phyloP scores from a whole-genome alignment of 805 yeast species.

The Ogataea saltuana region DNA sequence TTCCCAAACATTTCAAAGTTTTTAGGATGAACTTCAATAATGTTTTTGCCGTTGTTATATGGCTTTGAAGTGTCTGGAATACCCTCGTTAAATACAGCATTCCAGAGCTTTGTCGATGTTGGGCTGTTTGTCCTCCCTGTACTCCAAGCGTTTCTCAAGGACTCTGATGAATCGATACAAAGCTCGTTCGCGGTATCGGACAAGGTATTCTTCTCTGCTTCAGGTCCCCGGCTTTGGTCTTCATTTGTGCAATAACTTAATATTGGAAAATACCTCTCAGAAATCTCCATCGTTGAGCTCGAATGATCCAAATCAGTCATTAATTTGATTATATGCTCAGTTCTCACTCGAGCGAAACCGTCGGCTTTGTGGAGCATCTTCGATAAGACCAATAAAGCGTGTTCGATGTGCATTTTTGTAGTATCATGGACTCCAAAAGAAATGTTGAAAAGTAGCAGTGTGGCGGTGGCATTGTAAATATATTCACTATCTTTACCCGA shows the following conservation, averaged over 20 bases:
- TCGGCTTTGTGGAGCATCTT: conserved; percentile 67
- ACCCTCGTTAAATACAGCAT: too few species aligned
- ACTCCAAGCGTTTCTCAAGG: not conserved
- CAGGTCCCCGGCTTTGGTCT: too few species aligned
- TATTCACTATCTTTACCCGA: conserved; percentile 80
- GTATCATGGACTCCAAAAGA: conserved; percentile 77
- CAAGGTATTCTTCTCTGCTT: too few species aligned
- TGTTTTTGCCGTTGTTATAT: too few species aligned
- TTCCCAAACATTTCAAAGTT: too few species aligned
- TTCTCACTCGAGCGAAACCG: conserved; percentile 66
- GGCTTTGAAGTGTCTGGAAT: too few species aligned
- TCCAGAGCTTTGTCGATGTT: too few species aligned
- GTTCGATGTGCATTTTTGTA: conserved; percentile 64
- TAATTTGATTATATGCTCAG: conserved; percentile 53
- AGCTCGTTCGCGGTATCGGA: too few species aligned
- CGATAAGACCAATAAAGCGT: conserved; percentile 61
- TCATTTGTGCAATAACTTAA: not conserved
- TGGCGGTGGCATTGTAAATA: conserved; percentile 69
- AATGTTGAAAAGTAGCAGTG: conserved; percentile 64
- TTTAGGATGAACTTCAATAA: too few species aligned
- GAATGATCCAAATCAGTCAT: conserved; percentile 8
- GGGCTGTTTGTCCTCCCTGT: not conserved
- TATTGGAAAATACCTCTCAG: conserved; percentile 5
- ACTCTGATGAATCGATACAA: too few species aligned
- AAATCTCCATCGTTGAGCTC: conserved; percentile 5